Evolutionary conservation across 2,329 filamentous ascomycete species (phyloP).

Genomic region (Hysterium pulicare): DNA sequence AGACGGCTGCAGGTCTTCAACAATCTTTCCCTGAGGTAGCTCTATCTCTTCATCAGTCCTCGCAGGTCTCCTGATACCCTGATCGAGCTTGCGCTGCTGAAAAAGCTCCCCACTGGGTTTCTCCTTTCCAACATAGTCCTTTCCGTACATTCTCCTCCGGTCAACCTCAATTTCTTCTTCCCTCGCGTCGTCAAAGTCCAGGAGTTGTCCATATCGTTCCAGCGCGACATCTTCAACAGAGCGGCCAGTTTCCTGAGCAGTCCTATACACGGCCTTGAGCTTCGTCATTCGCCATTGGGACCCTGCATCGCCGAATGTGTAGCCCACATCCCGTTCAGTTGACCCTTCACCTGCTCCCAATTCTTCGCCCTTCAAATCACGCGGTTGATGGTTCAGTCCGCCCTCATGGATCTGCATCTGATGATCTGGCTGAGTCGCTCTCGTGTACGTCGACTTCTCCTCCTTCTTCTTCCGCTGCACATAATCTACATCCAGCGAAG

Average conservation of each 20-base stretch:
- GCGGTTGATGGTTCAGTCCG: conserved; percentile 74
- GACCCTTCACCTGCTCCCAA: conserved; percentile 31
- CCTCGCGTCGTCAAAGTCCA: conserved; percentile 85
- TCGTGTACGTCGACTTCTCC: conserved; percentile 40
- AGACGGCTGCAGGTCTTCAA: conserved; percentile 54
- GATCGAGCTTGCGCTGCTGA: conserved; percentile 66
- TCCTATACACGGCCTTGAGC: conserved; percentile 77
- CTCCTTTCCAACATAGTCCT: conserved; percentile 78
- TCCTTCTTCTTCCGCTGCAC: conserved; percentile 59
- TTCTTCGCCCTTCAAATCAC: conserved; percentile 58
- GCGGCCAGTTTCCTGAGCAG: conserved; percentile 70
- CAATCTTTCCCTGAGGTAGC: conserved; percentile 53
- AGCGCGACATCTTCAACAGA: conserved; percentile 76
- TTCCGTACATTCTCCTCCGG: conserved; percentile 74
- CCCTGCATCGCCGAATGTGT: conserved; percentile 84
- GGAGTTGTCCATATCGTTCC: conserved; percentile 75
- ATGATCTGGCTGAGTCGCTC: conserved; percentile 54
- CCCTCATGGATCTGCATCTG: conserved; percentile 71
- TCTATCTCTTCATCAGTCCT: conserved; percentile 27
- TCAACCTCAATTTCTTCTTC: conserved; percentile 94
- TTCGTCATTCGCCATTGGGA: conserved; percentile 97
- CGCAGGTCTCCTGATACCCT: conserved; percentile 46
- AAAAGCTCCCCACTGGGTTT: conserved; percentile 87
- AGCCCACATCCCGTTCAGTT: conserved; percentile 63
- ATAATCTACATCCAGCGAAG: conserved; percentile 80